Conservation (phyloP, 2,329 filamentous ascomycete species). For the Bretziella fagacearum region DNA sequence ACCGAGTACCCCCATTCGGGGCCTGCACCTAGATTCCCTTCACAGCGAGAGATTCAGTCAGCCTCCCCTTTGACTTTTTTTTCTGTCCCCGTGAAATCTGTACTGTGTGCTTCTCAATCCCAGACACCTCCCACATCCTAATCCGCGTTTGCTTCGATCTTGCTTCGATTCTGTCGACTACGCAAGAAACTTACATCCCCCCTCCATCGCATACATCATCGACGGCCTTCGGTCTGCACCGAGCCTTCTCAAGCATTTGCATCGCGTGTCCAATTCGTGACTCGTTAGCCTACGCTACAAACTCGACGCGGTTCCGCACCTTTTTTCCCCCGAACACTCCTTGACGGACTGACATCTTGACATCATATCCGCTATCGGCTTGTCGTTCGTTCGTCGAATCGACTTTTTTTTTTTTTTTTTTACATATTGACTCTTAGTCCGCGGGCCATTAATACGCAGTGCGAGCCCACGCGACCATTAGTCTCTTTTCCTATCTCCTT, state of each 20-base stretch:
- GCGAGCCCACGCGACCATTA: conserved; percentile 19
- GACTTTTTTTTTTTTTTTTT: conserved; percentile 1
- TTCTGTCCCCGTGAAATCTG: conserved; percentile 9
- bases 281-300: conserved; percentile 6
- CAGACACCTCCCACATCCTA: conserved; percentile 11
- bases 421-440: conserved; percentile 14
- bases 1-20: conserved; percentile 4
- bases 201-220: conserved; percentile 17
- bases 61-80: conserved; percentile 19
- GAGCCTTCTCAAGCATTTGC: conserved; percentile 17
- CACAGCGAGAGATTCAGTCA: conserved; percentile 22
- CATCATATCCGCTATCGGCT: conserved; percentile 17
- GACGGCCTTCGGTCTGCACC: conserved; percentile 18
- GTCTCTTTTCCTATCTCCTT: conserved; percentile 13
- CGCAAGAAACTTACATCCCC: conserved; percentile 19
- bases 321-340: background rate
- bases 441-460: conserved; percentile 15
- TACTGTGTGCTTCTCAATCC: conserved; percentile 14
- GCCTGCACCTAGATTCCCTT: conserved; percentile 15
- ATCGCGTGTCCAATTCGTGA: conserved; percentile 11
- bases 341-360: conserved; percentile 16
- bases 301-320: conserved; percentile 10
- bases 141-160: conserved; percentile 11
- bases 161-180: conserved; percentile 18
- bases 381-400: conserved; percentile 7